Conservation (phyloP, 23 red algal species). For the Pyropia haitanensis region DNA sequence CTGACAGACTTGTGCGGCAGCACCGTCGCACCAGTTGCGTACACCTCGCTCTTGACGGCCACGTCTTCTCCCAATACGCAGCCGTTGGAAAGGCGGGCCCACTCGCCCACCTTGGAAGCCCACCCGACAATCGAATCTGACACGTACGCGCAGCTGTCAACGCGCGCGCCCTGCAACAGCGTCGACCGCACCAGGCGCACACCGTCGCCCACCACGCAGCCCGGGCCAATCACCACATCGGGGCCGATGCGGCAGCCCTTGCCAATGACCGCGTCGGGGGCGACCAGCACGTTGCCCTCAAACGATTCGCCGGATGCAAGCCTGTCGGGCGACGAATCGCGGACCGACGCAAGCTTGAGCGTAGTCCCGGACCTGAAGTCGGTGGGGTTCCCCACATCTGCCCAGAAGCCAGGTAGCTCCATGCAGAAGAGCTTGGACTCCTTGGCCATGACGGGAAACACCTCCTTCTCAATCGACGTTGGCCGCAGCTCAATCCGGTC, state of each 20-base stretch:
- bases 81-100: constrained; percentile 74
- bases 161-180: constrained; percentile 39
- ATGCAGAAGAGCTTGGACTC: constrained; percentile 77
- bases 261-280: constrained; percentile 55
- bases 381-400: constrained; percentile 91
- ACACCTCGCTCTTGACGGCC: constrained; percentile 74
- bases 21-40: constrained; percentile 68
- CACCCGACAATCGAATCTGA: constrained; percentile 83
- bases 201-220: constrained; percentile 80
- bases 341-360: constrained; percentile 38
- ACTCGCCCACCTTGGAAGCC: constrained; percentile 70
- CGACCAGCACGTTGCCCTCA: constrained; percentile 87
- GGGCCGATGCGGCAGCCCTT: constrained; percentile 69
- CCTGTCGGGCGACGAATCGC: constrained; percentile 12
- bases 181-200: constrained; percentile 53
- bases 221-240: constrained; percentile 85
- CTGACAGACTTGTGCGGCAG: constrained; percentile 93
- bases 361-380: constrained; percentile 78
- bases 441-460: constrained; percentile 85
- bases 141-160: constrained; percentile 66
- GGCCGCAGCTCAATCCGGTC: constrained; percentile 74
- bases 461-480: constrained; percentile 93
- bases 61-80: constrained; percentile 95
- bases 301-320: constrained; percentile 48
- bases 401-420: constrained; percentile 91